Evolutionary conservation across 768 basidiomycete species (phyloP), one percentile per base, ranked within the genome.

Genomic region (Lepiota brunneoincarnata): DNA sequence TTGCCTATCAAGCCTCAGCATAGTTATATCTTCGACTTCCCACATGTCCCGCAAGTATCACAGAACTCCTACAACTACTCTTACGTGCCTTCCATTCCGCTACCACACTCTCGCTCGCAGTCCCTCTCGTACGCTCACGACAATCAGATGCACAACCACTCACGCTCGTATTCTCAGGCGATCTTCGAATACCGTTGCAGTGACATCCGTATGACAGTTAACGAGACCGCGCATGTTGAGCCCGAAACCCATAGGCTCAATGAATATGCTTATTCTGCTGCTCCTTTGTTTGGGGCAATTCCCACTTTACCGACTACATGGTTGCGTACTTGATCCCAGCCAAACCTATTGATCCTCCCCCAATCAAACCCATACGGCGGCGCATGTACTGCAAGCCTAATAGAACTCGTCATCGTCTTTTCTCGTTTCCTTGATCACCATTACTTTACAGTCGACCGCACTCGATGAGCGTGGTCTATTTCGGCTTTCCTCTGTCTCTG

Each of bases 161-260:
- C 73, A 58, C 82, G 80, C 55, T 82, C 84, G 36, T 82, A 82
- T 59, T 82, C 84, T 37, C 82, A 86, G 63, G 70, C 80, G 36
- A 74, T 72, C 48, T 83, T 77, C 63, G 82, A 84, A 48, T 80
- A 78, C 57, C 67, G 71, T 51, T 75, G 75, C 63, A 73, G 73
- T 57, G 78, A 83, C 54, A 58, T 74, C 43, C 75, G 68, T 45
- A 67, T 77, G 70, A 66, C 70, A 38, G 68, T 74, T 36, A 71
- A 73, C 49, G 78, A 81, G 55, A 68, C 72, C 51, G 64, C 67
- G 12, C 67, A 70, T 42, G 60, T 65, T 58, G 75, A 75, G 56
- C 54, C 67, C 17, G 71, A 75, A 39, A 59, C 69, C 42, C 71
- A 69, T 23, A 84, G 82, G 83, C 64, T 71, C 52, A 69, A 69